Conservation (phyloP, 148 eudicot genomes). For the Polygonum aviculare region DNA sequence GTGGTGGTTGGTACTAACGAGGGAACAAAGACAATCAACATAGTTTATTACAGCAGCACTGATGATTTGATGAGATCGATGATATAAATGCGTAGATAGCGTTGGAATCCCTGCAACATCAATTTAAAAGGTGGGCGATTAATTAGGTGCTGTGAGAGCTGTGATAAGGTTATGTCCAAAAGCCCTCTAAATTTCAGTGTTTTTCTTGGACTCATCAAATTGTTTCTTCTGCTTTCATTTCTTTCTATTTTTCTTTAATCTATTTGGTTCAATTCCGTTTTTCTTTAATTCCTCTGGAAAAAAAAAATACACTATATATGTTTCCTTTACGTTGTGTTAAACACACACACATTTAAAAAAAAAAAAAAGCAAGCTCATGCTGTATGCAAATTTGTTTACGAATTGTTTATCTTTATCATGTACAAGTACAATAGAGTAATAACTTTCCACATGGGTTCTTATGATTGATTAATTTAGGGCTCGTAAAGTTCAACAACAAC, state of each 20-base stretch:
- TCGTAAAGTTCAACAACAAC: neutral
- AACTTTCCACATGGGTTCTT: neutral
- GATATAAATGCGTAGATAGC: neutral
- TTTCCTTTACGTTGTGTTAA: neutral
- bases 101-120: neutral
- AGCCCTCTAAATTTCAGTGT: constrained; percentile 5
- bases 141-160: neutral
- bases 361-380: neutral
- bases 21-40: neutral
- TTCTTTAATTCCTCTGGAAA: neutral
- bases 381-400: neutral
- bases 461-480: constrained; percentile 4
- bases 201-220: neutral
- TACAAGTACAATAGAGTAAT: neutral
- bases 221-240: neutral
- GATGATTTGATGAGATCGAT: neutral
- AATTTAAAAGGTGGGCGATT: neutral
- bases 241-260: neutral
- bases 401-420: neutral
- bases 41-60: neutral
- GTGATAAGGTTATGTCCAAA: constrained; percentile 1
- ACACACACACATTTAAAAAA: no score
- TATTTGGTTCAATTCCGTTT: no score
- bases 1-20: neutral
- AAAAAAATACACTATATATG: no score